phyloP scores from a whole-genome alignment of 2,329 filamentous ascomycete genomes.

The Fusarium subtropicale region DNA sequence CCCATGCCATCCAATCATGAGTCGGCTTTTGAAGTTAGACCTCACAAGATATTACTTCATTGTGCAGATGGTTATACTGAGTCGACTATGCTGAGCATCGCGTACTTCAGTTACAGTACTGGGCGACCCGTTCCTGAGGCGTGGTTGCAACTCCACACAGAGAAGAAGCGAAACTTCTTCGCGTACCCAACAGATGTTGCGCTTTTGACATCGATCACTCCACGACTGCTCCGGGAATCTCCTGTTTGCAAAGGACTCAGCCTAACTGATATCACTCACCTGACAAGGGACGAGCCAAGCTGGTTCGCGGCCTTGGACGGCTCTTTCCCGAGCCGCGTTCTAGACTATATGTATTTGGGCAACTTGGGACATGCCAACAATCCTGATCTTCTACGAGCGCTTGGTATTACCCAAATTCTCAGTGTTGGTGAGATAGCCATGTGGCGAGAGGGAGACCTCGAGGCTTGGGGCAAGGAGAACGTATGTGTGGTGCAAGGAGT shows the following conservation, averaged over 20 bases:
- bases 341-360: slow-evolving; percentile 96
- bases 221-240: slow-evolving; percentile 78
- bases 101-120: slow-evolving; percentile 94
- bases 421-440: slow-evolving; percentile 90
- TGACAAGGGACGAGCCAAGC: slow-evolving; percentile 71
- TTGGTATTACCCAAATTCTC: slow-evolving; percentile 88
- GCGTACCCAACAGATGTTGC: slow-evolving; percentile 92
- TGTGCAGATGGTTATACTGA: slow-evolving; percentile 98
- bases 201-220: slow-evolving; percentile 80
- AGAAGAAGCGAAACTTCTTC: slow-evolving; percentile 91
- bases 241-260: slow-evolving; percentile 65
- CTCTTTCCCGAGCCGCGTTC: slow-evolving; percentile 86
- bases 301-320: slow-evolving; percentile 91
- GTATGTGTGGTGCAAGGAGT: slow-evolving; percentile 85
- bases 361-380: slow-evolving; percentile 96
- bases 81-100: slow-evolving; percentile 86
- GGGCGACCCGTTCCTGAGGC: slow-evolving; percentile 83
- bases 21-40: slow-evolving; percentile 46
- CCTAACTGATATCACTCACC: slow-evolving; percentile 63
- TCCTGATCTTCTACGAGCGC: slow-evolving; percentile 78
- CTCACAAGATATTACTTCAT: slow-evolving; percentile 85
- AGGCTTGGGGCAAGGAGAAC: slow-evolving; percentile 81
- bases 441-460: slow-evolving; percentile 79
- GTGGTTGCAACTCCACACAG: slow-evolving; percentile 86
- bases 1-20: slow-evolving; percentile 42